Evolutionary conservation across 2,329 filamentous ascomycete genomes (phyloP), one percentile per base, ranked within the genome.

Genomic region (Diatrype stigma): DNA sequence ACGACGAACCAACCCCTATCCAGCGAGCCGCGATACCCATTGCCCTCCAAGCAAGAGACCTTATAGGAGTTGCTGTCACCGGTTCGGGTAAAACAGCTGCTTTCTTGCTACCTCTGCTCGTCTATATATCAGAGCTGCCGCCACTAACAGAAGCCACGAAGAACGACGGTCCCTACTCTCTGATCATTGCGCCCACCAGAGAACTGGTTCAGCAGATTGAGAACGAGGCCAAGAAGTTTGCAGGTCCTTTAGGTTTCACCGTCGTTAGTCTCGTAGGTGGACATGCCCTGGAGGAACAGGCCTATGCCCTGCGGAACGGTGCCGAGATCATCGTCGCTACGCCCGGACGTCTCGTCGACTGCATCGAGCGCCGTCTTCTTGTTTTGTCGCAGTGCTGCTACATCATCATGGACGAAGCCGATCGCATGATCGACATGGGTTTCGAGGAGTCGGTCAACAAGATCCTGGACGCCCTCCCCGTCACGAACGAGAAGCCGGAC

Each of bases 291-390:
- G 94, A 97, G 69, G 92, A 96, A 67, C 94, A 99, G 69, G 87
- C 89, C 3, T 96, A 88, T 72, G 90, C 89, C 52, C 79, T 97
- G 55, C 84, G 92, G 32, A 90, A 96, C 61, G 94, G 94, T 50
- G 93, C 93, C 1, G 93, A 99, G 69, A 97, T 99, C 60, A 89
- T 99, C 63, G 96, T 99, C 59, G 94, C 94, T n/a, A 99, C 94
- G 0, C 94, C 94, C 0, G 94, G 94, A 73, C 92, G 94, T 79
- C 81, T 99, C 1, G 89, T 97, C 8, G 94, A 99, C 74, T 97
- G 92, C 70, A 94, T 99, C 60, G 94, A 99, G 70, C 83, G 94
- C 17, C 86, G 93, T 32, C 84, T 97, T 28, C 79, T 97, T 2
- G 93, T 99, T 1, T 81, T 97, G 45, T 86, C 85, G n/a, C 94